phyloP scores from a whole-genome alignment of 73 alveolate species.

The Paramecium bursaria region DNA sequence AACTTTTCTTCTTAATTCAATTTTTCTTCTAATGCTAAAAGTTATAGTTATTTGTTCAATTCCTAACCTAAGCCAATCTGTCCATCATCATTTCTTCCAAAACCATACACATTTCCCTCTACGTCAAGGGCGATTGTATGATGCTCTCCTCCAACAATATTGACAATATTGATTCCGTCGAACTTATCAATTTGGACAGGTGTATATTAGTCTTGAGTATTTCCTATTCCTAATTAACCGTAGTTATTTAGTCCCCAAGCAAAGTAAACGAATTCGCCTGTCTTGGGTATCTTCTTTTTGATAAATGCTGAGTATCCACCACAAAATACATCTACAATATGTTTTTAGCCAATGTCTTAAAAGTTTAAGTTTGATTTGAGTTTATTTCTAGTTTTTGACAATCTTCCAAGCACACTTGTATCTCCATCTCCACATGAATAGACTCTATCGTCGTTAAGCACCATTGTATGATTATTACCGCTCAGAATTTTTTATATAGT shows the following conservation, averaged over 20 bases:
- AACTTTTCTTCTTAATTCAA: background rate
- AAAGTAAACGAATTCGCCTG: conserved; percentile 50
- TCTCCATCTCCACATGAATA: conserved; percentile 73
- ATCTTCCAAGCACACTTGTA: conserved; percentile 70
- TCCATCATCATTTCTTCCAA: conserved; percentile 77
- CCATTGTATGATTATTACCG: conserved; percentile 73
- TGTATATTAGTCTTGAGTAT: conserved; percentile 47
- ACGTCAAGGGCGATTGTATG: conserved; percentile 69
- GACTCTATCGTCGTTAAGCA: conserved; percentile 62
- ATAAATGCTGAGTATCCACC: conserved; percentile 70
- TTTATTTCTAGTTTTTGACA: conserved; percentile 67
- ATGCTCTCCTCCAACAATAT: conserved; percentile 74
- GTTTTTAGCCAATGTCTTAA: conserved; percentile 45
- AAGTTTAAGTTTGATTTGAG: conserved; percentile 50
- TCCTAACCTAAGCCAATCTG: conserved; percentile 73
- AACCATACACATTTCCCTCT: conserved; percentile 68
- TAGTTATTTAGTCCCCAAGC: conserved; percentile 76
- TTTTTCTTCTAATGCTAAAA: conserved; percentile 44
- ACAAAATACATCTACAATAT: conserved; percentile 58
- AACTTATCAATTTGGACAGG: conserved; percentile 44
- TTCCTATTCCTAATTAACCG: conserved; percentile 72
- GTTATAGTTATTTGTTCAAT: background rate
- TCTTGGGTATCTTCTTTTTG: conserved; percentile 39
- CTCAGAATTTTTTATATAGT: conserved; percentile 59
- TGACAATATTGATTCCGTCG: conserved; percentile 41